Base-by-base conservation (phyloP, 345 rosid genomes). In the Camelina hispida region DNA sequence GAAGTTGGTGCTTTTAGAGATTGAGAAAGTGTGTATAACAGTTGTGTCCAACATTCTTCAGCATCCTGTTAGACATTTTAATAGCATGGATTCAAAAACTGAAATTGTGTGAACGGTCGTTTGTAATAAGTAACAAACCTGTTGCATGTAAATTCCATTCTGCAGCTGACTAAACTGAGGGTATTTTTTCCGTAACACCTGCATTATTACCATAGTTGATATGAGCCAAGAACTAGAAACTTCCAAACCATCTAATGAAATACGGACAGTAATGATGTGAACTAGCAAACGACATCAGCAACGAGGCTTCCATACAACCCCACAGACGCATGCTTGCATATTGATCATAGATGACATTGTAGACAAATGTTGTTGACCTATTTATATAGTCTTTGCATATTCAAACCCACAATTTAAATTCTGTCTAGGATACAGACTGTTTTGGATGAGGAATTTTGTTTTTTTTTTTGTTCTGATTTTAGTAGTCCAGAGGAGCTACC, bases 1-100 rank as follows among this genome's bases (percentile, higher is more conserved):
- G 85, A 73, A 79, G 67, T 79, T 20, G 89, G 83, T 62, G 96
- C 63, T 79, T 87, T 77, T 35, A 95, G 90, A 64, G 97, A 88
- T 80, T 87, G 99, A 17, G 99, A 92, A 77, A 92, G 96, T 9
- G 97, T 92, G 83, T 88, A 90, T 38, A 95, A 72, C 75, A 95
- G 91, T 73, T 92, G 99, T 12, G 96, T 85, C 99, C 99, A 95
- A 81, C 99, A 95, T 81, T 92, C 99, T 81, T 95, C 99, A 72
- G 98, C 98, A 83, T 92, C 99, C 98, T 95, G 87, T 76, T 47
- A 64, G 9, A 61, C 5, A 80, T 40, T 73, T 57, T 70, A 40
- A 58, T 20, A 42, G 52, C 7, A 79, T 13, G 44, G 51, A 69
- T 66, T 54, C 75, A 62, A 59, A 69, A 22, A 69, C 48, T 30